Conservation (phyloP, 2,329 filamentous ascomycete genomes). For the Fusarium liriodendri region DNA sequence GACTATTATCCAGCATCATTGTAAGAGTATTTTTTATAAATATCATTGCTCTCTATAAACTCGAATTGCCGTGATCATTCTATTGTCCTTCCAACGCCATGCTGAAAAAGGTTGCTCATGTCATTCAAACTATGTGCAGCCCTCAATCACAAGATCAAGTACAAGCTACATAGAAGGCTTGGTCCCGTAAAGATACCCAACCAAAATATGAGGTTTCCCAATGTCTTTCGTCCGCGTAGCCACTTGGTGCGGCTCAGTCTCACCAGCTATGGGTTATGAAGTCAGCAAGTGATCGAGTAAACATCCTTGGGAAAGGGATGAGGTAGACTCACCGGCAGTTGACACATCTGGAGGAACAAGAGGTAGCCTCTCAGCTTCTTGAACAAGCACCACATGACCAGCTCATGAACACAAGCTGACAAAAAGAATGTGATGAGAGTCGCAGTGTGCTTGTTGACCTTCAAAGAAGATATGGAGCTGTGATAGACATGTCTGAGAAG, state of each 20-base stretch:
- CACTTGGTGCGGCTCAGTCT: slow-evolving; percentile 73
- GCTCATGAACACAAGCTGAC: slow-evolving; percentile 77
- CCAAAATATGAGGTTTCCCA: slow-evolving; percentile 85
- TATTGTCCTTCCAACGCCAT: neutral
- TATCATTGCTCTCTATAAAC: neutral
- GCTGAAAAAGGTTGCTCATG: neutral
- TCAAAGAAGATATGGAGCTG: slow-evolving; percentile 78
- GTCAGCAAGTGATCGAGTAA: slow-evolving; percentile 1
- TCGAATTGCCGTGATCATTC: neutral
- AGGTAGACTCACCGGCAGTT: slow-evolving; percentile 67
- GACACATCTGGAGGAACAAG: slow-evolving; percentile 78
- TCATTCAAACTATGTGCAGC: neutral
- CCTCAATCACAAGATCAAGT: slow-evolving; percentile 63
- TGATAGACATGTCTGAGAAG: slow-evolving; percentile 84
- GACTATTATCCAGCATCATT: too few species aligned
- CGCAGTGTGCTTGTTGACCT: slow-evolving; percentile 75
- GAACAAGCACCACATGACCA: slow-evolving; percentile 85
- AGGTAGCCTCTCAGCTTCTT: slow-evolving; percentile 81
- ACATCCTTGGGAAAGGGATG: neutral
- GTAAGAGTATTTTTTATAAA: neutral
- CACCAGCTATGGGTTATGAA: slow-evolving; percentile 61
- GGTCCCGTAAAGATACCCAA: slow-evolving; percentile 81
- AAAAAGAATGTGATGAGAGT: slow-evolving; percentile 82
- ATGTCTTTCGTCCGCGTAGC: slow-evolving; percentile 68
- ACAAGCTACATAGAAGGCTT: slow-evolving; percentile 72